Evolutionary conservation across 1,284 basidiomycete species (phyloP).

Genomic region (Boletus sp.): DNA sequence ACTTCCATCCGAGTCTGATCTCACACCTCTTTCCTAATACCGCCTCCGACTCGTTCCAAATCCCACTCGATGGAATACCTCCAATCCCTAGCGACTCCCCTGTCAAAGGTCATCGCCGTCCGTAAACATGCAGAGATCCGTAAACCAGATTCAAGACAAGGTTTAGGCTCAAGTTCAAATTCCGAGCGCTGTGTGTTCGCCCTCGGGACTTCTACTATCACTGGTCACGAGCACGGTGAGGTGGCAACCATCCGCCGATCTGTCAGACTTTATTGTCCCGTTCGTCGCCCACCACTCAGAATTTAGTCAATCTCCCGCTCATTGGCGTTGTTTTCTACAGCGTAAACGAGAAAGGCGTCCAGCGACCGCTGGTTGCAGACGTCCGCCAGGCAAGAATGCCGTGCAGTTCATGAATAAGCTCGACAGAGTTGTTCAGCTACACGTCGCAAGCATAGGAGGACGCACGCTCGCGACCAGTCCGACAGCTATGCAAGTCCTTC

Average conservation of each 20-base stretch:
- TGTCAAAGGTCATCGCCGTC: conserved; percentile 31
- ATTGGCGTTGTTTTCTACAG: conserved; percentile 5
- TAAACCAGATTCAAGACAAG: conserved; percentile 22
- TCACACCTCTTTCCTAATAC: not conserved
- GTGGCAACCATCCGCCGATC: conserved; percentile 8
- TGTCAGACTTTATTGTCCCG: conserved; percentile 16
- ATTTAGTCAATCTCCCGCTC: not conserved
- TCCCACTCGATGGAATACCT: conserved; percentile 31
- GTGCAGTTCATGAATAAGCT: conserved; percentile 25
- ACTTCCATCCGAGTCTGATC: not conserved
- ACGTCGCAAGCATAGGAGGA: conserved; percentile 22
- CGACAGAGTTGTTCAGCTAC: conserved; percentile 28
- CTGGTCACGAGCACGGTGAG: conserved; percentile 5
- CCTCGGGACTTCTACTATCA: conserved; percentile 12
- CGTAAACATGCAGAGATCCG: conserved; percentile 20
- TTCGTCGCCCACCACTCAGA: conserved; percentile 11
- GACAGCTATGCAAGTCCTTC: conserved; percentile 27
- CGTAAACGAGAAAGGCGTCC: conserved; percentile 26
- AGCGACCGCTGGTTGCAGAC: not conserved
- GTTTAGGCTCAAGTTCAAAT: conserved; percentile 17
- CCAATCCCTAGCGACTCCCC: conserved; percentile 21
- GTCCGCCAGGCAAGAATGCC: conserved; percentile 21
- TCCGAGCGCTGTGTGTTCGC: conserved; percentile 9
- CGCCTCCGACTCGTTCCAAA: conserved; percentile 1
- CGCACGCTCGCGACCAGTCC: conserved; percentile 20